Evolutionary conservation across 2,329 filamentous ascomycete genomes (phyloP).

Genomic region (Phialemonium atrogriseum): DNA sequence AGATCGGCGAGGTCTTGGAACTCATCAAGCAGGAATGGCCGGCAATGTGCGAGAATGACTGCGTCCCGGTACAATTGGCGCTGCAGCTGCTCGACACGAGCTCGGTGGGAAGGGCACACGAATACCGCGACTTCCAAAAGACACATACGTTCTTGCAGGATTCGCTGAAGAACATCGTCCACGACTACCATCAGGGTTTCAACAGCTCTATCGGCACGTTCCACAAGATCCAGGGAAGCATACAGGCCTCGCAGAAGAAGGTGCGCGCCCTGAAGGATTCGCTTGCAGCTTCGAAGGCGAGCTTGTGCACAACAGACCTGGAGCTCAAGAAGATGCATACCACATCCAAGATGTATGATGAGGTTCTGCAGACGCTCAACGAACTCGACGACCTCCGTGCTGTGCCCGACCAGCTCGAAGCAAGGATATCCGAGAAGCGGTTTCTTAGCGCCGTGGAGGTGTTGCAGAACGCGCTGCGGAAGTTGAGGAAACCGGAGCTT

Average conservation of each 20-base stretch:
- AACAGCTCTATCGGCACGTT: constrained; percentile 98
- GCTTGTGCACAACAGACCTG: constrained; percentile 76
- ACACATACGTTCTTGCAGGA: constrained; percentile 86
- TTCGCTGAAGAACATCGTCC: constrained; percentile 88
- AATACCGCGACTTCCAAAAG: constrained; percentile 75
- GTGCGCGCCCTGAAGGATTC: constrained; percentile 78
- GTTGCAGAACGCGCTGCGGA: constrained; percentile 75
- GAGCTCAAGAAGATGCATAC: constrained; percentile 86
- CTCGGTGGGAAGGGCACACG: constrained; percentile 83
- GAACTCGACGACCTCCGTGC: constrained; percentile 82
- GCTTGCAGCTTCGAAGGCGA: constrained; percentile 70
- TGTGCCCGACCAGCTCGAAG: constrained; percentile 87
- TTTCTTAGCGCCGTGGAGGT: constrained; percentile 91
- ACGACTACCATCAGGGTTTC: constrained; percentile 98
- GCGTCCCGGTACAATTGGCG: constrained; percentile 89
- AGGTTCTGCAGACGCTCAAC: constrained; percentile 72
- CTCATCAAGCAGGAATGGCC: constrained; percentile 87
- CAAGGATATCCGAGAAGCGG: constrained; percentile 90
- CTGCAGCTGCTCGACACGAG: constrained; percentile 89
- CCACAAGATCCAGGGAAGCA: constrained; percentile 94
- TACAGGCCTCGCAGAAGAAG: constrained; percentile 78
- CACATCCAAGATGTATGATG: constrained; percentile 83
- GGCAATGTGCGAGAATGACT: constrained; percentile 81
- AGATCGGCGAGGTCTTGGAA: constrained; percentile 60
- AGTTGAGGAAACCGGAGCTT: constrained; percentile 78